Conservation (phyloP, 345 rosid genomes). For the Trapa incisa region DNA sequence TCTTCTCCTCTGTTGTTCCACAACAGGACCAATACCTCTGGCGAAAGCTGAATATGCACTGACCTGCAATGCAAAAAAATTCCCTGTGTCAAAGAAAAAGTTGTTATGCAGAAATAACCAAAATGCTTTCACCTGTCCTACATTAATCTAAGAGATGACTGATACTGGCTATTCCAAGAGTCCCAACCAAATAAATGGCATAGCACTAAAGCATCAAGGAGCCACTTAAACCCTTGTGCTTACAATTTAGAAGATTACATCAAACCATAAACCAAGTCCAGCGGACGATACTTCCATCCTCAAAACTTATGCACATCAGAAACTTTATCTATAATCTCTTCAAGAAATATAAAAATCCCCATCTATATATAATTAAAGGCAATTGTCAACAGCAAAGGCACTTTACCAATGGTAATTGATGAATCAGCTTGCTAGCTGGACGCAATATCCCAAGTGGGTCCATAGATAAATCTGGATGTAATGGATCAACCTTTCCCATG, state of each 20-base stretch:
- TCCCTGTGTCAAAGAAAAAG: neutral
- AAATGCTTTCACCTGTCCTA: too few species aligned
- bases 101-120: too few species aligned
- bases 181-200: neutral
- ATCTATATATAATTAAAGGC: neutral
- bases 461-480: conserved; percentile 64
- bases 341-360: neutral
- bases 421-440: conserved; percentile 45
- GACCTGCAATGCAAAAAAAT: conserved; percentile 37
- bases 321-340: too few species aligned
- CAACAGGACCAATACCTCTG: conserved; percentile 45
- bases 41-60: conserved; percentile 90
- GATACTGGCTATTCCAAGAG: neutral
- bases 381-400: neutral
- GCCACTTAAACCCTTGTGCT: neutral
- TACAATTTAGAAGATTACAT: neutral
- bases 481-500: conserved; percentile 76
- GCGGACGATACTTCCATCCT: too few species aligned
- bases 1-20: conserved; percentile 64
- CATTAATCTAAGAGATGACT: neutral
- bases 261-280: too few species aligned
- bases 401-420: conserved; percentile 88
- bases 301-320: too few species aligned
- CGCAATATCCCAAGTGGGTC: conserved; percentile 57
- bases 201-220: too few species aligned